Evolutionary conservation across 495 filamentous ascomycete genomes (phyloP), one percentile per base, ranked within the genome.

Genomic region (Thermochaetoides thermophila): DNA sequence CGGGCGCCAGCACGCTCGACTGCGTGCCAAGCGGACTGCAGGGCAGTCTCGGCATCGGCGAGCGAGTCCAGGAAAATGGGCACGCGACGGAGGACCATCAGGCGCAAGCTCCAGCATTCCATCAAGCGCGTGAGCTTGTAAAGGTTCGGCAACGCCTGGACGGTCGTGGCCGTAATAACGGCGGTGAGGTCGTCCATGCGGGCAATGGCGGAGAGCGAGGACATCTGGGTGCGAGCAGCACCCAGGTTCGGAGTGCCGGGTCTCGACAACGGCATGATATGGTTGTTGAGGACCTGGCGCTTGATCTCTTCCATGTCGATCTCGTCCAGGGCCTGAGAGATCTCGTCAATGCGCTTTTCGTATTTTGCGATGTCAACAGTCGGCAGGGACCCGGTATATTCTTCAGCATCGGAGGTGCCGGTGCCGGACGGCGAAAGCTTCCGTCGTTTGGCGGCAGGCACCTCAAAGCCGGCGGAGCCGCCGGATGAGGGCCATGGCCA

Each of bases 281-380:
- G 78, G 37, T 76, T 79, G 62, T 78, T 74, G 35, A 92, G 61
- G 41, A 96, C 81, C 52, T 85, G 83, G 29, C 66, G 70, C 59
- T 95, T 95, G 45, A 96, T 73, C 44, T 91, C 85, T 40, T 94
- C 85, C 28, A 97, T 66, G 33, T 84, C 73, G 29, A 97, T 60
- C 26, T 69, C 67, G 14, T 87, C 81, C 63, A 95, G 72, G 31
- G 73, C 77, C 30, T 74, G 69, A 14, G 61, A 62, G 40, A 97
- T 93, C 33, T 77, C 72, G 22, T 87, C 78, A 16, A 92, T 66
- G 17, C 87, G 69, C 23, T 53, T 58, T 47, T 86, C 80, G 49
- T 89, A 84, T 31, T 59, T 48, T 18, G 67, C 52, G 0, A 86
- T 74, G 17, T 73, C 58, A 4, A 55, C 46, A 13, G 64, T 66